Conservation (phyloP, 768 basidiomycete genomes). For the Bullera alba region DNA sequence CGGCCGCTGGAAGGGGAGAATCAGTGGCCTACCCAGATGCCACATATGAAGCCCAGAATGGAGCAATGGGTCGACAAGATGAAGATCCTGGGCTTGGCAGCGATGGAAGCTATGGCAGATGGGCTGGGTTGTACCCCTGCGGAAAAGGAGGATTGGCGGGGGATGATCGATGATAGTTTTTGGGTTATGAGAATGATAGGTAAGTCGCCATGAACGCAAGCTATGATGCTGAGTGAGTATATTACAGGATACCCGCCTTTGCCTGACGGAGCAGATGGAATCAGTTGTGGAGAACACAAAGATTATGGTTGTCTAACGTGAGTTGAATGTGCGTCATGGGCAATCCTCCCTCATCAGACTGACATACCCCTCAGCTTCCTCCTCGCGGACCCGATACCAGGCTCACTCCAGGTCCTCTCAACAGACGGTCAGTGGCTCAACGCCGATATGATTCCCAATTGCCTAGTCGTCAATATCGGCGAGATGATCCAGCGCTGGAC, state of each 20-base stretch:
- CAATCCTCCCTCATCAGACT: background rate
- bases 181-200: conserved; percentile 85
- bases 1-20: conserved; percentile 76
- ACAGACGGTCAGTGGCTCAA: conserved; percentile 57
- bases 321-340: conserved; percentile 31
- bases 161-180: conserved; percentile 72
- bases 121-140: conserved; percentile 66
- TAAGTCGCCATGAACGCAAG: conserved; percentile 29
- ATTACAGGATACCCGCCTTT: conserved; percentile 67
- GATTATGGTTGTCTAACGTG: conserved; percentile 90
- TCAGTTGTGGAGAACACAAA: conserved; percentile 85
- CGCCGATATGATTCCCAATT: conserved; percentile 74
- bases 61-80: conserved; percentile 77
- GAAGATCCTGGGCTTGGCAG: conserved; percentile 67
- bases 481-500: conserved; percentile 91
- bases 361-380: conserved; percentile 57
- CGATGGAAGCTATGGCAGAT: conserved; percentile 83
- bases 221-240: background rate
- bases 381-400: conserved; percentile 70
- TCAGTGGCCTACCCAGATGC: conserved; percentile 65
- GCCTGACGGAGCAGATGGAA: conserved; percentile 67
- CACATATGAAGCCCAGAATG: conserved; percentile 58
- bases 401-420: conserved; percentile 69
- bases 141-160: conserved; percentile 65
- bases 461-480: conserved; percentile 84